Evolutionary conservation across 129 eudicot species (phyloP), one percentile per base, ranked within the genome.

Genomic region (Mikania micrantha): DNA sequence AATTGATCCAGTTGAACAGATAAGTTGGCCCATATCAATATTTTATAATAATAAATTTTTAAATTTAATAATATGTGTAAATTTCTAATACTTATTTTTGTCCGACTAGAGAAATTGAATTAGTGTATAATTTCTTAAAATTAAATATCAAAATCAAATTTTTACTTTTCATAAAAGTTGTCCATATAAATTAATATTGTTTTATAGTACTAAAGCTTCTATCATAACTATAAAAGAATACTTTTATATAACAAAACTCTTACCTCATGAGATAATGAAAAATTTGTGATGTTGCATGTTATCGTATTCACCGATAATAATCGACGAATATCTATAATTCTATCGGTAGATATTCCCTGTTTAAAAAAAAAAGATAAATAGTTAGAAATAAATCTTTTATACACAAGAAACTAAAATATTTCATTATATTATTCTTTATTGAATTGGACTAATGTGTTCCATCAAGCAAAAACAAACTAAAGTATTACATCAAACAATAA

Each of bases 341-440:
- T 83, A 74, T 94, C 99, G 3, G 99, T 94, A 8, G 99, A 94
- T 66, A 94, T 94, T 57, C 99, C 99, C 99, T 94, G 88, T 4
- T 22, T 54, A 2, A 24, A 64, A 66, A 11, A n/a, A 73, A 21
- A 0, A 48, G 0, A 50, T 31, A 54, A 31, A 9, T 12, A 22
- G 17, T 57, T 4, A 39, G 29, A 19, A 16, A 29, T 53, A 57
- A 58, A 32, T 40, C 19, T 39, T 41, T 39, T 11, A 32, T 5
- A 32, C 5, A 17, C 49, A 53, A 52, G 2, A 52, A 10, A 21
- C 0, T 27, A 15, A 67, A 50, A 9, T 25, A 4, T 17, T 11
- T 5, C 12, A 3, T 1, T 11, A 8, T 8, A 15, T 69, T 69
- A 9, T 3, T 29, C 2, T 58, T 70, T 70, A 35, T 25, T 25